Base-by-base conservation (phyloP, 176 grass and related monocot species). In the Phyllostachys edulis region DNA sequence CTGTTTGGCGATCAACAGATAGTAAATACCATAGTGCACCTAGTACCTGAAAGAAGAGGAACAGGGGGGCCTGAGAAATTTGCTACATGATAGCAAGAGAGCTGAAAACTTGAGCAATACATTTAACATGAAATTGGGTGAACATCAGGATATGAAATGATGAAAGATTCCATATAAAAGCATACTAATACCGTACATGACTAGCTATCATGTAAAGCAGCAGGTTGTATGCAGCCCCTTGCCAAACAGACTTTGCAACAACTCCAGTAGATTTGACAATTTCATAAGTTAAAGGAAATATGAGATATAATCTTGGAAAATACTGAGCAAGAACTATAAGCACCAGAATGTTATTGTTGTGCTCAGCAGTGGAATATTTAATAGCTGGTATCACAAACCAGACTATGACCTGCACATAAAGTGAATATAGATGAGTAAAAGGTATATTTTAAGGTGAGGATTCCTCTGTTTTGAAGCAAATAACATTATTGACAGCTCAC, bases 141-240 rank as follows among this genome's bases (percentile, higher is more conserved):
- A 39, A 75, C 59, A 2, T 47, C 6, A 63, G 75, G 21, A 71
- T 61, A 80, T 3, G 2, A 59, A 70, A 86, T 15, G 5, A 60
- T 49, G 34, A 79, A 67, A 50, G 12, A 27, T 54, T 79, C 38
- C 52, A 70, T 23, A 61, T 56, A 24, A 83, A 60, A 42, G 47
- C 3, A 63, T 89, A 50, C 0, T 36, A 29, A 63, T 83, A 83
- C 26, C 87, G 20, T 94, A 96, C 96, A 92, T 99, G 96, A 83
- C 96, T 99, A 26, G 96, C 96, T 82, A 99, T 99, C 89, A 99
- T 85, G 71, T 99, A 99, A 55, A 99, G 96, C 36, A 95, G 59
- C 36, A 99, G 78, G 85, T 99, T 99, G 78, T 96, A 99, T n/a
- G 88, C 96, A 78, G 96, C 96, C 55, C 93, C 96, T 82, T 88